Base-by-base conservation (phyloP, 1,284 basidiomycete species). In the Sanghuangporus baumii region DNA sequence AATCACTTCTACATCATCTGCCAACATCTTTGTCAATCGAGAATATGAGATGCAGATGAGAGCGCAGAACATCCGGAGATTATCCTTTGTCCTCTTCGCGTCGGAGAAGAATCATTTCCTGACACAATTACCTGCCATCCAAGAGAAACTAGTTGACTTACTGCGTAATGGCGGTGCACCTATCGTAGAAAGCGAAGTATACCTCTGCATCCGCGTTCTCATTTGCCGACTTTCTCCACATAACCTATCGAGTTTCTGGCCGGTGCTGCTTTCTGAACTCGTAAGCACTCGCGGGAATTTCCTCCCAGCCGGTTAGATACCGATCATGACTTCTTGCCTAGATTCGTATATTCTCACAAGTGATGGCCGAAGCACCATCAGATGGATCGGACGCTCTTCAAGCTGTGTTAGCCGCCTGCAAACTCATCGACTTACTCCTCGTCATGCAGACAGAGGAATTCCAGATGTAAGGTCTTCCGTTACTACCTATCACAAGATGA, bases 401-500 rank as follows among this genome's bases (percentile, higher is more conserved):
- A 18, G 79, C 96, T 11, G 79, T 98, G 47, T 80, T 98, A 23
- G 87, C 94, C 2, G 94, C 94, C 3, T 90, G 93, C 78, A 99
- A 99, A 75, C 91, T 97, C 71, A 77, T 99, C 31, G 97, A 99
- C 74, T 79, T 98, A 14, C 78, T 99, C 16, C 81, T 99, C 9
- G 88, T 93, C 2, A 76, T 99, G 43, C 96, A 98, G 74, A 96
- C 94, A 0, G 93, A 96, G 69, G 97, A 99, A 72, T 99, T 99
- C 75, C 97, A 99, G 76, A 91, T 98, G 94, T 96, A 71, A 69
- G 87, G 46, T 31, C 12, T 16, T 36, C 16, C 16, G 6, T 18
- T 46, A 14, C 16, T 20, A 1, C 20, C 8, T 18, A 7, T n/a
- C 5, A n/a, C 43, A n/a, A 43, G 61, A 61, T 34, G 23, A 31